These are phyloP conservation scores for Babesia bovis DNA, from an alignment of 169 alveolate species.

Conservation along the genomic window DNA sequence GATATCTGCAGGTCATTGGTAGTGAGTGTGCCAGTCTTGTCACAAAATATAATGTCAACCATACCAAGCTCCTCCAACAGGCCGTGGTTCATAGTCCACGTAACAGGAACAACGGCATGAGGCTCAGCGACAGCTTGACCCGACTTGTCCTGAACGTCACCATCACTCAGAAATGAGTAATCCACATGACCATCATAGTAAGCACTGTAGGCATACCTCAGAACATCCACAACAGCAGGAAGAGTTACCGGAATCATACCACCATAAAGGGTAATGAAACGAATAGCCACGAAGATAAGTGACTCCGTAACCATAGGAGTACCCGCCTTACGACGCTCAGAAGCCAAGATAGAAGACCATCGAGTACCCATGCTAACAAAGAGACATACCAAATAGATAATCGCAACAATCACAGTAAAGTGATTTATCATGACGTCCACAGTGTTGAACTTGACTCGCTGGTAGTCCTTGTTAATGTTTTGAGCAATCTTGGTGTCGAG, in stretches of 20 bases:
- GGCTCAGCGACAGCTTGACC: background rate
- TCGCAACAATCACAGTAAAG: conserved; percentile 55
- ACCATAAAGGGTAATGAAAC: conserved; percentile 44
- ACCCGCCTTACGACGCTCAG: conserved; percentile 27
- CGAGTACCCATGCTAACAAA: conserved; percentile 50
- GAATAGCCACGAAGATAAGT: conserved; percentile 31
- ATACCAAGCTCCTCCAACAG: conserved; percentile 64
- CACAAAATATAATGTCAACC: conserved; percentile 66
- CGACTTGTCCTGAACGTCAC: background rate
- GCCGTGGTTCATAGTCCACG: conserved; percentile 58
- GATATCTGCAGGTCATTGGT: conserved; percentile 33
- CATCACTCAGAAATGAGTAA: conserved; percentile 23
- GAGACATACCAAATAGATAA: conserved; percentile 41
- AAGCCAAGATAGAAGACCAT: conserved; percentile 23
- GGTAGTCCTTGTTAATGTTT: conserved; percentile 47
- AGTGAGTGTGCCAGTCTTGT: conserved; percentile 64
- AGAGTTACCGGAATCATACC: conserved; percentile 60
- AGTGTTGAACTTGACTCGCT: conserved; percentile 57
- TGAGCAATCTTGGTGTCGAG: conserved; percentile 76
- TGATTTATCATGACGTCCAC: conserved; percentile 67
- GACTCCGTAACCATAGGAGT: conserved; percentile 39
- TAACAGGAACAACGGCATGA: background rate
- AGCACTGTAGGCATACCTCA: conserved; percentile 38
- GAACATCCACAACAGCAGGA: conserved; percentile 62
- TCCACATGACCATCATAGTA: conserved; percentile 37